Evolutionary conservation across 139 green algal species (phyloP), one percentile per base, ranked within the genome.

Genomic region (Haematococcus sp.): DNA sequence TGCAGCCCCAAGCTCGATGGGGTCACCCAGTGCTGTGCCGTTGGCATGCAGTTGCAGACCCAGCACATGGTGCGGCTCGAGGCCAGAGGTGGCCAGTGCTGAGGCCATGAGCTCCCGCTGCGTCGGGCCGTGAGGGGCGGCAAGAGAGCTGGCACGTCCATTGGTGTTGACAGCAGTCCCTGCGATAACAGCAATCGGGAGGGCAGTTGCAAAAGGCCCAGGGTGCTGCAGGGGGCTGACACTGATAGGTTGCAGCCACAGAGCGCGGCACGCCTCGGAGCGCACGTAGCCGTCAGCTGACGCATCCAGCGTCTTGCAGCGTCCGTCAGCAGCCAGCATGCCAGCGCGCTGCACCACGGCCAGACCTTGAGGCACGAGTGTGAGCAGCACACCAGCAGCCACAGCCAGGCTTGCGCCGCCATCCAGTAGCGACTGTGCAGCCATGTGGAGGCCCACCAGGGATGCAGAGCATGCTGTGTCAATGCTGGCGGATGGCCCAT

Each of bases 151-250:
- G 51, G 88, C 89, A 20, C 88, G 77, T 27, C 91, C 93, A 60
- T 97, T 94, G 68, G 93, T 89, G 84, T 98, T 98, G 35, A 97
- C 89, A 2, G 88, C 85, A 4, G 84, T 86, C 32, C 78, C 90
- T 0, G 64, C 32, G 2, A 97, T 44, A 4, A 94, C 2, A 0
- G 74, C 78, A 43, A 86, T 20, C 4, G 28, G 25, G 5, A 61
- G 27, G 32, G 49, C 31, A 2, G 25, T 2, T 40, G 16, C 69
- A 77, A 78, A 67, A 91, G 87, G 25, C 15, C 33, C 63, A 54
- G 40, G 11, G 40, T 11, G 60, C 23, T 68, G 22, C 60, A 43
- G 23, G 28, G 30, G n/a, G 23, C 63, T 55, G 66, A 35, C 5
- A 17, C n/a, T 7, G 20, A 40, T 5, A 9, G 66, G 43, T n/a